Base-by-base conservation (phyloP, 163 green algal species). In the Coccomyxa subellipsoidea region DNA sequence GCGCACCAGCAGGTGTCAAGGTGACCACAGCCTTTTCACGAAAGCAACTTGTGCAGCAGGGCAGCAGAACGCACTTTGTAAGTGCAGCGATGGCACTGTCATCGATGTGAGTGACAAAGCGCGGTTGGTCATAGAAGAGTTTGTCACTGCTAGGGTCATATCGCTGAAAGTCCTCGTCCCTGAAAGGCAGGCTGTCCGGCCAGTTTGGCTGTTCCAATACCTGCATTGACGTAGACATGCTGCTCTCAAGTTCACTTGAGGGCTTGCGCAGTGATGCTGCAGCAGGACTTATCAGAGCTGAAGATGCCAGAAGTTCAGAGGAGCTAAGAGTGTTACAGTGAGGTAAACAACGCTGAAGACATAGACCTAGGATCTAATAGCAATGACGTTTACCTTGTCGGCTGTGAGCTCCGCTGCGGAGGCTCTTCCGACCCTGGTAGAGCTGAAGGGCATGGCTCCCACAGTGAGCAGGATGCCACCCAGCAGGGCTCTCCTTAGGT, bases 41-140 rank as follows among this genome's bases (percentile, higher is more conserved):
- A n/a, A n/a, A 66, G 47, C 47, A 66, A 12, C 12, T 66, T 29
- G 12, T 29, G 12, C 12, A 66, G 47, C 47, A 12, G 47, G 66
- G 27, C 10, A 4, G 66, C 5, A 2, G 66, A 8, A 36, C 66
- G 31, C 79, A 98, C 88, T 96, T 90, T 32, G 95, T 97, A 7
- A 99, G 89, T 0, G 96, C 91, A 23, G 85, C 87, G 77, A 99
- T 98, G 4, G 96, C 96, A 5, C 75, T 69, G 54, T 99, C 96
- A 83, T 99, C 96, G 79, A 99, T 99, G 90, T 99, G 96, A 15
- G 94, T 97, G 12, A 99, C 96, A 85, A 98, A 98, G 40, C 96
- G 90, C 0, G 95, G 95, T 32, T 88, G 53, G 35, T 85, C 84
- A 87, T 98, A 98, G 82, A 97, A 97, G 34, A 86, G 25, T 0